Evolutionary conservation across 2,329 filamentous ascomycete genomes (phyloP).

Genomic region (Acephala macrosclerotiorum): DNA sequence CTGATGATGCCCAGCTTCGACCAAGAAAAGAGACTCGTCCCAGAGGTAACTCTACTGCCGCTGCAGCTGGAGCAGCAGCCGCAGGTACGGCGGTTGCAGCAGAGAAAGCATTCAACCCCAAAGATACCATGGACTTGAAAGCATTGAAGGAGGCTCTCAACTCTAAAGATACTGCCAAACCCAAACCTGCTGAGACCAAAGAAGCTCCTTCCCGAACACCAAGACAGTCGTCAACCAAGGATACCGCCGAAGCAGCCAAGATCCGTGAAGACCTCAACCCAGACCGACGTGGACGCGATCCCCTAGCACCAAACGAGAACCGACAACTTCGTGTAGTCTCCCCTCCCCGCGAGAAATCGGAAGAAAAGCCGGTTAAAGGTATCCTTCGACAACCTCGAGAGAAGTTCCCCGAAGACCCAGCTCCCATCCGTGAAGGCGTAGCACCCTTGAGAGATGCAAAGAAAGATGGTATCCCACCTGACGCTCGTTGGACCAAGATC

Average conservation of each 20-base stretch:
- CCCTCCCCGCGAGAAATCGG: constrained; percentile 68
- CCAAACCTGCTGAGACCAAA: constrained; percentile 23
- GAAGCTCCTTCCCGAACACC: constrained; percentile 29
- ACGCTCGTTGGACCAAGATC: constrained; percentile 93
- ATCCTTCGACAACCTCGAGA: constrained; percentile 85
- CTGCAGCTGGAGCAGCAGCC: constrained; percentile 22
- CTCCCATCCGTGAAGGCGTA: constrained; percentile 86
- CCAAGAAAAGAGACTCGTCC: constrained; percentile 27
- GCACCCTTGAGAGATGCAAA: constrained; percentile 91
- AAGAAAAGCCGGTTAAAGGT: constrained; percentile 76
- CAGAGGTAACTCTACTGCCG: constrained; percentile 29
- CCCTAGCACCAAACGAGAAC: constrained; percentile 33
- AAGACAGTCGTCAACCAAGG: constrained; percentile 34
- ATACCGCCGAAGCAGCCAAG: constrained; percentile 35
- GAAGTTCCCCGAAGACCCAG: constrained; percentile 86
- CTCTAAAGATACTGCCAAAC: constrained; percentile 24
- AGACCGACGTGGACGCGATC: constrained; percentile 35
- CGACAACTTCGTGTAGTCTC: constrained; percentile 68
- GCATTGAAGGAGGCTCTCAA: constrained; percentile 33
- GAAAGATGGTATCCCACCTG: constrained; percentile 76
- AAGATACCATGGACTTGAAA: constrained; percentile 44
- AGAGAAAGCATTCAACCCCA: constrained; percentile 42
- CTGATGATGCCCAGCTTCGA: constrained; percentile 35
- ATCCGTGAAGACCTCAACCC: constrained; percentile 37
- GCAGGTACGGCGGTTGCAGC: constrained; percentile 29